Conservation (phyloP, 768 basidiomycete genomes). For the Sarcodon sp. region DNA sequence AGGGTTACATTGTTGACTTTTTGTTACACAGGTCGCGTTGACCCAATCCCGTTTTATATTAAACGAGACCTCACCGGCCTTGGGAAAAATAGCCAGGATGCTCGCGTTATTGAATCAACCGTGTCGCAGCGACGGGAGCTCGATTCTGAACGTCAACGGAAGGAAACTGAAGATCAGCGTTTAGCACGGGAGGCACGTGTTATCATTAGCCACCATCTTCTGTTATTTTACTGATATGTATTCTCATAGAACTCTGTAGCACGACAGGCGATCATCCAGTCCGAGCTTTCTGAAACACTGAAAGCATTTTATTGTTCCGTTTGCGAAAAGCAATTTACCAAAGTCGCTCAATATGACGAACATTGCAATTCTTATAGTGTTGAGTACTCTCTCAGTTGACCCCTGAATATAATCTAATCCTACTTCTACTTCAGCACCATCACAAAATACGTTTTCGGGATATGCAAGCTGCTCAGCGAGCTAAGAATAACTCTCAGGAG, state of each 20-base stretch:
- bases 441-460: slow-evolving; percentile 75
- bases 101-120: slow-evolving; percentile 75
- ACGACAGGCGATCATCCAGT: slow-evolving; percentile 48
- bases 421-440: slow-evolving; percentile 30
- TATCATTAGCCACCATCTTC: not conserved
- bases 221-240: not conserved
- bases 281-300: slow-evolving; percentile 56
- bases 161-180: slow-evolving; percentile 72
- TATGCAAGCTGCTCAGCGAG: slow-evolving; percentile 49
- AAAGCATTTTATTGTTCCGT: slow-evolving; percentile 69
- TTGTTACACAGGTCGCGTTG: slow-evolving; percentile 48
- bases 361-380: slow-evolving; percentile 77
- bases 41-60: slow-evolving; percentile 72
- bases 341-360: slow-evolving; percentile 78
- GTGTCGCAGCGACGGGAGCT: slow-evolving; percentile 71
- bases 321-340: slow-evolving; percentile 84
- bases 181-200: slow-evolving; percentile 49
- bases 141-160: slow-evolving; percentile 71
- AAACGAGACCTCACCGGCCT: slow-evolving; percentile 71
- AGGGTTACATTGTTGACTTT: not conserved
- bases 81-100: slow-evolving; percentile 68
- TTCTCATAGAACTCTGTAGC: slow-evolving; percentile 43
- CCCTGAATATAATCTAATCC: too few relatives aligned
- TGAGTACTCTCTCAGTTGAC: too few relatives aligned
- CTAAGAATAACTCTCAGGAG: slow-evolving; percentile 32